Conservation (phyloP, 1,284 basidiomycete species). For the Puccinia horiana region DNA sequence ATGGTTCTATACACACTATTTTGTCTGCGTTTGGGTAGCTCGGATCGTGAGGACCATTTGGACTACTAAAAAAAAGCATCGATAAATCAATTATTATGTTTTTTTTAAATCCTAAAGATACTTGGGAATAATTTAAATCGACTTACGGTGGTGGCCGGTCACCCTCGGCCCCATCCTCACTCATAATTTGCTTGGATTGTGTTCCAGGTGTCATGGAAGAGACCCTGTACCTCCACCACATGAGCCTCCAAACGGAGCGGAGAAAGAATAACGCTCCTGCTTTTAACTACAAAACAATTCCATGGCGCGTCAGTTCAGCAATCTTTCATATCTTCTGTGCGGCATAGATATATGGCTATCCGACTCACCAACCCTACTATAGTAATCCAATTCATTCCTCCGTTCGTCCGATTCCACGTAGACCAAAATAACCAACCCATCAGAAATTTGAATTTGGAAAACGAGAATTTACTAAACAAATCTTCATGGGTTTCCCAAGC, state of each 20-base stretch:
- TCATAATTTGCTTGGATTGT: not conserved
- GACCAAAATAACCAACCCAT: constrained; percentile 16
- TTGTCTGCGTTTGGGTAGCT: no score
- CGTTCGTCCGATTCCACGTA: constrained; percentile 24
- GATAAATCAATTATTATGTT: not conserved
- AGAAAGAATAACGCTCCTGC: not conserved
- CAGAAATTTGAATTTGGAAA: not conserved
- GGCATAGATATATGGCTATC: not conserved
- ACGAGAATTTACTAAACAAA: not conserved
- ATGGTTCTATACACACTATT: not conserved
- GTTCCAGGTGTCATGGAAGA: not conserved
- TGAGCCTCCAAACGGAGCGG: not conserved
- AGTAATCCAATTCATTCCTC: constrained; percentile 24
- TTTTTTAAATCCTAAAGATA: not conserved
- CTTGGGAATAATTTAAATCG: not conserved
- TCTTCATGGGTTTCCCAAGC: not conserved
- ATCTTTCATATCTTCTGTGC: not conserved
- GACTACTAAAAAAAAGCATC: no score
- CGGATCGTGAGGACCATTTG: no score
- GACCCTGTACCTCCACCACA: not conserved
- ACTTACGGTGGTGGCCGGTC: not conserved
- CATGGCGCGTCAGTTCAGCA: not conserved
- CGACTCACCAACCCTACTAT: constrained; percentile 6
- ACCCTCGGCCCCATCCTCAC: not conserved
- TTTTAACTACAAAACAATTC: not conserved